These are phyloP conservation scores for Kwoniella mangroviensis DNA, from an alignment of 768 basidiomycete genomes.

Conservation along the genomic window DNA sequence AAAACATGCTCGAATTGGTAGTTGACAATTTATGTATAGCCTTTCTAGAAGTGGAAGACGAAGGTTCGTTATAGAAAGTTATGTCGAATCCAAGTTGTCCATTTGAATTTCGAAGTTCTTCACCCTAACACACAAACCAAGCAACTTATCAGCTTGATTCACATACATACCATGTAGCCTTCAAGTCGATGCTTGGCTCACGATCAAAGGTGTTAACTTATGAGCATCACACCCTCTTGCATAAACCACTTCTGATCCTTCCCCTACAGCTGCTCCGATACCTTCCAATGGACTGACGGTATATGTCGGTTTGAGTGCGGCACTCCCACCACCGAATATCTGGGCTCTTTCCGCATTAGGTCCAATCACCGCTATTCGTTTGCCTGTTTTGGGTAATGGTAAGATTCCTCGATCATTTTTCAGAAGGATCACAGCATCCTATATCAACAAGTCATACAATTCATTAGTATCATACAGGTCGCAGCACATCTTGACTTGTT, in stretches of 20 bases:
- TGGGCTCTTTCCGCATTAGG: slow-evolving; percentile 47
- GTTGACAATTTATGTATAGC: slow-evolving; percentile 1
- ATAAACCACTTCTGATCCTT: slow-evolving; percentile 59
- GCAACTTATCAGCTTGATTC: too few species aligned
- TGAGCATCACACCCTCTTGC: slow-evolving; percentile 60
- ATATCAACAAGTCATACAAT: background rate
- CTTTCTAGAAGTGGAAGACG: slow-evolving; percentile 11
- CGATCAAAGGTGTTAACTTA: slow-evolving; percentile 59
- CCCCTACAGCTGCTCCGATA: slow-evolving; percentile 61
- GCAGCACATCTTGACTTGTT: background rate
- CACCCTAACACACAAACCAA: slow-evolving; percentile 34
- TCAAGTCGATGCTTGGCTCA: slow-evolving; percentile 32
- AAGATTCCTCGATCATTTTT: slow-evolving; percentile 66
- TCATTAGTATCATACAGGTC: background rate
- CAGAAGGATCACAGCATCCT: slow-evolving; percentile 68
- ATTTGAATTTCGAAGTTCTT: slow-evolving; percentile 25
- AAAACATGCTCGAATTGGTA: slow-evolving; percentile 20
- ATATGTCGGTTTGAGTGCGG: slow-evolving; percentile 71
- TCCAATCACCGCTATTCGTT: slow-evolving; percentile 73
- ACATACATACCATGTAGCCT: too few species aligned
- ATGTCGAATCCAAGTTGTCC: slow-evolving; percentile 63
- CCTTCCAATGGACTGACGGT: slow-evolving; percentile 69
- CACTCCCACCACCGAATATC: slow-evolving; percentile 70
- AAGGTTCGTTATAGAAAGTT: slow-evolving; percentile 65
- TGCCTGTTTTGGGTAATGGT: slow-evolving; percentile 60